Conservation (phyloP, 768 basidiomycete genomes). For the Tephrocybe rancida region DNA sequence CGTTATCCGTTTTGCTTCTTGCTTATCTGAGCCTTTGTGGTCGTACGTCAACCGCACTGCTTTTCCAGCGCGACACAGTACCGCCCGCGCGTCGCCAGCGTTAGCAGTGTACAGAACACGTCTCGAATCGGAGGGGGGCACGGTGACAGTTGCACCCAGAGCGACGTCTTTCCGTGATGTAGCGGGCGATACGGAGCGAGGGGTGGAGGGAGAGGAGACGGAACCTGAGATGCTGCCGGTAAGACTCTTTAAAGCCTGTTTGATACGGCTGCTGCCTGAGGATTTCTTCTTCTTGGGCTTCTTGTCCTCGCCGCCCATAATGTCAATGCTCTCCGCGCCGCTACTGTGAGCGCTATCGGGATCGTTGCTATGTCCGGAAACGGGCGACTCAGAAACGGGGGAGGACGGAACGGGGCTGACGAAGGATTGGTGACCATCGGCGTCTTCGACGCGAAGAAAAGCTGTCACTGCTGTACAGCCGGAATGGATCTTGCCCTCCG, state of each 20-base stretch:
- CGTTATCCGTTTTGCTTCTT: slow-evolving; percentile 96
- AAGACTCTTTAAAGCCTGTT: slow-evolving; percentile 56
- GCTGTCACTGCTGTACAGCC: slow-evolving; percentile 98
- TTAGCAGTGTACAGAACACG: slow-evolving; percentile 95
- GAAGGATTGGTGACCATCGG: slow-evolving; percentile 73
- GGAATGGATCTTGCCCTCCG: slow-evolving; percentile 91
- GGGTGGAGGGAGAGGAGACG: slow-evolving; percentile 31
- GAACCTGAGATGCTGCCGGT: slow-evolving; percentile 38
- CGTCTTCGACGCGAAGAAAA: slow-evolving; percentile 91
- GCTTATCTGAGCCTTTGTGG: slow-evolving; percentile 96
- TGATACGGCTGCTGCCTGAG: slow-evolving; percentile 51
- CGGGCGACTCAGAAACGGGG: slow-evolving; percentile 35
- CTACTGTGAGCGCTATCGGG: slow-evolving; percentile 43
- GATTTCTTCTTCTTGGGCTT: slow-evolving; percentile 39
- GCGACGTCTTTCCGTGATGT: slow-evolving; percentile 28
- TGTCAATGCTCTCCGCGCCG: slow-evolving; percentile 43
- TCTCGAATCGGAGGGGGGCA: slow-evolving; percentile 55
- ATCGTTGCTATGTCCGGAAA: slow-evolving; percentile 33
- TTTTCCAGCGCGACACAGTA: slow-evolving; percentile 87
- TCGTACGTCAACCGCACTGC: slow-evolving; percentile 96
- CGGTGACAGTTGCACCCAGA: slow-evolving; percentile 30
- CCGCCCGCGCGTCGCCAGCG: slow-evolving; percentile 94
- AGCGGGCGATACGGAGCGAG: slow-evolving; percentile 37
- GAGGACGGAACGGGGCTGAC: slow-evolving; percentile 34
- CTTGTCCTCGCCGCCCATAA: slow-evolving; percentile 29